Conservation (phyloP, 1,284 basidiomycete genomes). For the Phlebopus sp. region DNA sequence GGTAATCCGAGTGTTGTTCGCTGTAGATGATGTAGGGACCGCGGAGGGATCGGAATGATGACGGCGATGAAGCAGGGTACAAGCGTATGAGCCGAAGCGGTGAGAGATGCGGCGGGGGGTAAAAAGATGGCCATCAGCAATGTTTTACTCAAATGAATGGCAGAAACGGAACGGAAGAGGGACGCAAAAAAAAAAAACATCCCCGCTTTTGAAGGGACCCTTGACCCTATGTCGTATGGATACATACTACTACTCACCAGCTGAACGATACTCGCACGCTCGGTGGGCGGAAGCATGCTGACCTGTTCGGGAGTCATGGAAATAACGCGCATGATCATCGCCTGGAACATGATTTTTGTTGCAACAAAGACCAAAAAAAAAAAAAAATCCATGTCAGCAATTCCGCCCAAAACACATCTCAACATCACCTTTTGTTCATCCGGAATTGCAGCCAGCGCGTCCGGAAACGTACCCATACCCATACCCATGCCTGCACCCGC, state of each 20-base stretch:
- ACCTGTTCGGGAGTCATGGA: conserved; percentile 72
- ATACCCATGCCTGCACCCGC: conserved; percentile 10
- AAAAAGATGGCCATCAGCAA: conserved; percentile 23
- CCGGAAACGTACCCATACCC: conserved; percentile 37
- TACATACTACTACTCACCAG: conserved; percentile 61
- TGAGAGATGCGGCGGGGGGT: conserved; percentile 19
- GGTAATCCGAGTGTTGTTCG: conserved; percentile 39
- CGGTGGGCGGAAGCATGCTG: conserved; percentile 53
- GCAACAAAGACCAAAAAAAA: too few relatives aligned
- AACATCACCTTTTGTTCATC: conserved; percentile 63
- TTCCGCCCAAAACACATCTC: not conserved
- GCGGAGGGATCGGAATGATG: conserved; percentile 10
- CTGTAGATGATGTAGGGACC: conserved; percentile 21
- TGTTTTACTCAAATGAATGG: too few relatives aligned
- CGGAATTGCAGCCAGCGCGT: conserved; percentile 56
- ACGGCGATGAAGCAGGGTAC: too few relatives aligned
- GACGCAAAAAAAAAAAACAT: conserved; percentile 7
- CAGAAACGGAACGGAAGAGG: not conserved
- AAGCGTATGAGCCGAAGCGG: conserved; percentile 9
- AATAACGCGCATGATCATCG: conserved; percentile 63
- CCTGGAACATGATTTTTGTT: conserved; percentile 39
- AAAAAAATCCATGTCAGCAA: too few relatives aligned
- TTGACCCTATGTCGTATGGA: too few relatives aligned
- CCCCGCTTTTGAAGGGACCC: conserved; percentile 18
- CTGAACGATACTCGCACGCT: conserved; percentile 65